These are phyloP conservation scores for Fistulinella cinereoalba DNA, from an alignment of 1,284 basidiomycete genomes.

Conservation along the genomic window DNA sequence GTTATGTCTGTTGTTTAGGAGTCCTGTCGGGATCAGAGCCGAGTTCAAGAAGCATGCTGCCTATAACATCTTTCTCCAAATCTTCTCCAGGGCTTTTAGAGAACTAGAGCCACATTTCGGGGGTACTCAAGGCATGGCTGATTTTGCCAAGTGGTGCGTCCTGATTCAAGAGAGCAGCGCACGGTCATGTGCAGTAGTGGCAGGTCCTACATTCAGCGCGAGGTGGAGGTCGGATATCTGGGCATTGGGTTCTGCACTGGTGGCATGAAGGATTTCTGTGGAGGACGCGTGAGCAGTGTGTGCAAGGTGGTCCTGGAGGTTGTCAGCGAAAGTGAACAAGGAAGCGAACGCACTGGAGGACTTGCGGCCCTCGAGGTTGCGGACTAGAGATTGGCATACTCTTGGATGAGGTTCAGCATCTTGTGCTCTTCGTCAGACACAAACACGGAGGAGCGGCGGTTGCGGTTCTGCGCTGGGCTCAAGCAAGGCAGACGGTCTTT, in stretches of 20 bases:
- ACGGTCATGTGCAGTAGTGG: constrained; percentile 42
- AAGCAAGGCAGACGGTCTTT: constrained; percentile 56
- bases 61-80: no score
- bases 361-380: constrained; percentile 51
- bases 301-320: constrained; percentile 50
- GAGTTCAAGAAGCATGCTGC: no score
- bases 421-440: constrained; percentile 52
- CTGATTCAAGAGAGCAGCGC: constrained; percentile 45
- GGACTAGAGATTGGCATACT: constrained; percentile 71
- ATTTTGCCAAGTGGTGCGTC: no score
- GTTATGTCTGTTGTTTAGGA: no score
- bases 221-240: constrained; percentile 45
- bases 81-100: no score
- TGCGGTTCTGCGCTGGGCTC: constrained; percentile 48
- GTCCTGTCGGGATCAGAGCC: no score
- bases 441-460: constrained; percentile 39
- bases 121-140: no score
- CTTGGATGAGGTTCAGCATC: constrained; percentile 60
- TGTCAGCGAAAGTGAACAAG: constrained; percentile 35
- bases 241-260: constrained; percentile 44
- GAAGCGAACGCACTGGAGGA: constrained; percentile 23
- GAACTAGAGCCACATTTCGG: no score
- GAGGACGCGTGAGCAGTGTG: constrained; percentile 51
- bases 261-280: constrained; percentile 45
- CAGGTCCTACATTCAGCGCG: constrained; percentile 47